phyloP scores from a whole-genome alignment of 805 yeast species.

The Cyberlindnera xishuangbannaensis region DNA sequence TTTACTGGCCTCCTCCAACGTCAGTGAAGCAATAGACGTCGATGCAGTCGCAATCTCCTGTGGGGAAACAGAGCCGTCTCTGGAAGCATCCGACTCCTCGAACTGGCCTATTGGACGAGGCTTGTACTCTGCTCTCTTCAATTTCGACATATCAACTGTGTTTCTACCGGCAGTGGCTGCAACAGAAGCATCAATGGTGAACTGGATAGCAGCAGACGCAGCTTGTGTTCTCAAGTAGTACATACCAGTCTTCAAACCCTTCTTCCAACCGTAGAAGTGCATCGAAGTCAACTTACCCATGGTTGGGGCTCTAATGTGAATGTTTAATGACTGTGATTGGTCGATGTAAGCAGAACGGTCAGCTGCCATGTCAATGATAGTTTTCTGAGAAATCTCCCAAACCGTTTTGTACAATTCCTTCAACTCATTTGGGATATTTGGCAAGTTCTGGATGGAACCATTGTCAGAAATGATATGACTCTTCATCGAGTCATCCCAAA shows the following conservation, averaged over 20 bases:
- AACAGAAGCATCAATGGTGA: conserved; percentile 78
- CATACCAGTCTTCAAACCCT: conserved; percentile 98
- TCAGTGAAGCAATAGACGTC: conserved; percentile 34
- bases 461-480: conserved; percentile 67
- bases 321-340: conserved; percentile 91
- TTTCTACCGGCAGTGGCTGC: conserved; percentile 84
- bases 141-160: conserved; percentile 29
- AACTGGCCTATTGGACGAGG: conserved; percentile 20
- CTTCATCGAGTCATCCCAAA: conserved; percentile 81
- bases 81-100: conserved; percentile 16
- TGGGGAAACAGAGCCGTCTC: conserved; percentile 27
- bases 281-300: conserved; percentile 95
- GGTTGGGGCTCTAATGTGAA: conserved; percentile 84
- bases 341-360: conserved; percentile 91
- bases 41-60: conserved; percentile 31
- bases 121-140: conserved; percentile 33
- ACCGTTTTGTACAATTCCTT: conserved; percentile 68
- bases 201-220: conserved; percentile 94
- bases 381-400: conserved; percentile 89
- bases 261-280: conserved; percentile 99
- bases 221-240: conserved; percentile 97
- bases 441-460: conserved; percentile 81
- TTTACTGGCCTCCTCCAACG: conserved; percentile 32
- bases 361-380: conserved; percentile 61
- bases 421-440: conserved; percentile 67